Evolutionary conservation across 148 eudicot species (phyloP), one percentile per base, ranked within the genome.

Genomic region (Simmondsia chinensis): DNA sequence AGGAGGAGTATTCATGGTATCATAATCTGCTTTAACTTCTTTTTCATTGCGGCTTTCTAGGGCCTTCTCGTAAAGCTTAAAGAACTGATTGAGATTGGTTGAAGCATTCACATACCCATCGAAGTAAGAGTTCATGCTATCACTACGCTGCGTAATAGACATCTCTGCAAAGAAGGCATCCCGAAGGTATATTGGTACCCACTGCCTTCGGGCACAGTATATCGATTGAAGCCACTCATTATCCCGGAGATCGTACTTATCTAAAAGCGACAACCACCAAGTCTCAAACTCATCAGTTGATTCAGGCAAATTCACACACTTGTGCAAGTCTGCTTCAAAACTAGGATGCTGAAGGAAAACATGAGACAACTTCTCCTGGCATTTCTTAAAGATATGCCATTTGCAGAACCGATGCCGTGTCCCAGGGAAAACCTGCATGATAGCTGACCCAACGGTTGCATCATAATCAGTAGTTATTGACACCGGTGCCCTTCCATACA

Each of bases 41-140:
- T 67, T 75, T 42, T 71, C 81, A 67, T 66, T 71, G 36, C 77
- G 77, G 49, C 74, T 66, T 37, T 71, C 77, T 16, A 59, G 17
- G 17, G 81, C 81, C 42, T 75, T 75, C 43, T 75, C 77, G 28
- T 75, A 75, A 5, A 63, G 70, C 58, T 60, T 67, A 46, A 71
- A 65, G 40, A 75, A 75, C 61, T 63, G 68, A 33, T 43, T 52
- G 2, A 75, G 65, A 52, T 55, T 58, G 2, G 81, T 75, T 33
- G 81, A 63, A 1, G 77, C 81, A 59, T 75, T 75, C 48, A 75
- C 73, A 63, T 71, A 75, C 19, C 81, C 77, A 63, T 75, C 77
- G 45, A 75, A 75, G 46, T 71, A 75, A 38, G 81, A 75, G 43
- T 75, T 75, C 73, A 75, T 66, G 39, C 72, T 71, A 49, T 75